Evolutionary conservation across 148 eudicot species (phyloP), one percentile per base, ranked within the genome.

Genomic region (Vaccinium vitisidaea): DNA sequence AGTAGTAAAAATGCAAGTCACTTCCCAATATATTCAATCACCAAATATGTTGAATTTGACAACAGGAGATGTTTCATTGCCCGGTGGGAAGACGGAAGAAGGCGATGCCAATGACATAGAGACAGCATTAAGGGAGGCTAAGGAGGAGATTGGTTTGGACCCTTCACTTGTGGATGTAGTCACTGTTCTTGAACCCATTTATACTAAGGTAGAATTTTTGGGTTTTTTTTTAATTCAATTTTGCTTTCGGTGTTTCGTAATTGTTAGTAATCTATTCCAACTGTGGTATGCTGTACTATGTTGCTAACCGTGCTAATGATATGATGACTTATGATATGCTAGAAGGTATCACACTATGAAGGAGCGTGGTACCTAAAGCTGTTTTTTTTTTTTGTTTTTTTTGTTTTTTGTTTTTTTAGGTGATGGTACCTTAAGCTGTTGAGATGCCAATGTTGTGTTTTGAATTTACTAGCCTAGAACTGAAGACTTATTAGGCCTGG

Each of bases 71-170:
- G 91, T 91, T 83, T 78, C 93, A 27, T 86, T 91, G 85, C 92
- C 93, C 0, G 93, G 93, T 49, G 93, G 93, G 75, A 91, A 91
- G 83, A 87, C 84, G 9, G 93, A 91, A 9, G 91, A 90, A 77
- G 87, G 86, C 13, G 93, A 91, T 87, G 92, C 86, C 49, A 65
- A 85, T 85, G 90, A 90, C 54, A 75, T 86, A 14, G 88, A 88
- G 86, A 91, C 93, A 83, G 93, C 93, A 3, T 58, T 87, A 59
- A 91, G 93, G 75, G 93, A 91, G 85, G 93, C 93, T 43, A 86
- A 91, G 48, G 93, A 91, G 80, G 93, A 91, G 88, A 90, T 91
- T 14, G 93, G 93, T 16, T 86, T 91, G 86, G 92, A 91, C 77
- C 92, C 92, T 83, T 83, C 91, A 21, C 88, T 90, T 75, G 92